Percentiles rank a stretch among this genome's conserved stretches.
Conservation (phyloP, 192 early-diverging fungal genomes). For the Dimargaris verticillata region DNA sequence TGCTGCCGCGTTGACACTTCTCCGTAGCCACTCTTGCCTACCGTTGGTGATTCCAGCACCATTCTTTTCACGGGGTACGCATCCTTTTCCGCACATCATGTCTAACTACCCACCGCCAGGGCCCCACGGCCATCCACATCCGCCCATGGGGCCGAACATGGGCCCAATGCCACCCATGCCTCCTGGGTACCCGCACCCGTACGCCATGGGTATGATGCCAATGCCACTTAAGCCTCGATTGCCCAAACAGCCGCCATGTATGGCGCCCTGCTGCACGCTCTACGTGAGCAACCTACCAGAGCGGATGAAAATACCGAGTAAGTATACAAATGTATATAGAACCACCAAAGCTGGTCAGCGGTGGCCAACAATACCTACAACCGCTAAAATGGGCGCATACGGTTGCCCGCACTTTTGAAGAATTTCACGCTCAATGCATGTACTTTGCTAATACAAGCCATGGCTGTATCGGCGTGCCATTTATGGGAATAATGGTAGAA, state of each 20-base stretch:
- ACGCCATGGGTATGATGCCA: slow-evolving; percentile 60
- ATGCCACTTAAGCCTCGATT: slow-evolving; percentile 28
- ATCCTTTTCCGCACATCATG: background rate
- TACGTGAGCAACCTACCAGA: slow-evolving; percentile 76
- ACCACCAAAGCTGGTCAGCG: too few species aligned
- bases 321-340: background rate
- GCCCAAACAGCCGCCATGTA: slow-evolving; percentile 43
- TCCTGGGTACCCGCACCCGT: slow-evolving; percentile 66
- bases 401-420: background rate
- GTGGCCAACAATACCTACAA: too few species aligned
- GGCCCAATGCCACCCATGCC: slow-evolving; percentile 13
- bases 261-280: slow-evolving; percentile 45
- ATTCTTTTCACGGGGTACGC: too few species aligned
- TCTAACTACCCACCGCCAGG: slow-evolving; percentile 18
- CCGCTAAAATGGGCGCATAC: too few species aligned
- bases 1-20: too few species aligned
- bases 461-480: background rate
- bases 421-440: background rate
- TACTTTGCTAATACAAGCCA: background rate
- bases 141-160: too few species aligned
- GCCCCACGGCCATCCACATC: slow-evolving; percentile 21
- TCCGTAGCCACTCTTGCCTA: too few species aligned
- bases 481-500: slow-evolving; percentile 20
- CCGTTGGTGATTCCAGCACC: too few species aligned
- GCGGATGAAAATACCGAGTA: slow-evolving; percentile 46